A percentile compares a stretch with the other conserved stretches of the same genome.
These are phyloP conservation scores for Symbiodinium natans DNA, from an alignment of 73 alveolate genomes.

Conservation along the genomic window DNA sequence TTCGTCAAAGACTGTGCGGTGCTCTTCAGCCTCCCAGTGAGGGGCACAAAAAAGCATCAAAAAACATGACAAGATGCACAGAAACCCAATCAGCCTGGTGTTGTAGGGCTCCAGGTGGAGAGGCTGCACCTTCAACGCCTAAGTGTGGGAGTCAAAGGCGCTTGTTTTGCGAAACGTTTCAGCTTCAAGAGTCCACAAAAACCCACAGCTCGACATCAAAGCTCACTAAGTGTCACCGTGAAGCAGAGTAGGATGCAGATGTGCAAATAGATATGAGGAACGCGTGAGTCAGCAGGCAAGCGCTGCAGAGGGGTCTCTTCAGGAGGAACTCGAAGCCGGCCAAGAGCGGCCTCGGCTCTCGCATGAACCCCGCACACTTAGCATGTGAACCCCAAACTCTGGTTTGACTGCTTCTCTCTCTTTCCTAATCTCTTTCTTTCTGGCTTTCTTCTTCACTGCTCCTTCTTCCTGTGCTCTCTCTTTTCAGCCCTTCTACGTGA, in stretches of 20 bases:
- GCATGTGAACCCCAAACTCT: too few relatives aligned
- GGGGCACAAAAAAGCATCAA: not conserved
- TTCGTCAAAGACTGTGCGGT: conserved; percentile 11
- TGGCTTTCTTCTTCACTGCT: too few relatives aligned
- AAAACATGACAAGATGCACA: not conserved
- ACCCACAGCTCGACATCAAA: not conserved
- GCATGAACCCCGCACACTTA: not conserved
- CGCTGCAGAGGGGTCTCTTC: conserved; percentile 63
- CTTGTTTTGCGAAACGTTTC: too few relatives aligned
- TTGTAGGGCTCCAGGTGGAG: conserved; percentile 67
- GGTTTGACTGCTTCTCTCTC: too few relatives aligned
- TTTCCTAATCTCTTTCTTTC: too few relatives aligned
- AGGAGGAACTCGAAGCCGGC: conserved; percentile 60
- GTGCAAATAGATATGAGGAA: conserved; percentile 41
- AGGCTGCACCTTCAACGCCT: conserved; percentile 34
- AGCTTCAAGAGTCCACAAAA: not conserved
- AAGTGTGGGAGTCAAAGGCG: not conserved
- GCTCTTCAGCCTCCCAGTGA: conserved; percentile 19
- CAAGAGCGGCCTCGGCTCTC: conserved; percentile 46
- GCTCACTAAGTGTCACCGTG: not conserved
- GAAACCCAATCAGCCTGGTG: not conserved
- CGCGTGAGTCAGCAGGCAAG: conserved; percentile 55
- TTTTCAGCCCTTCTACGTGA: too few relatives aligned
- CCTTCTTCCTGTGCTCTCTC: too few relatives aligned
- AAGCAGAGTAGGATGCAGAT: conserved; percentile 41